Evolutionary conservation across 192 early-diverging fungal species (phyloP), one percentile per base, ranked within the genome.

Genomic region (Coemansia nantahalensis): DNA sequence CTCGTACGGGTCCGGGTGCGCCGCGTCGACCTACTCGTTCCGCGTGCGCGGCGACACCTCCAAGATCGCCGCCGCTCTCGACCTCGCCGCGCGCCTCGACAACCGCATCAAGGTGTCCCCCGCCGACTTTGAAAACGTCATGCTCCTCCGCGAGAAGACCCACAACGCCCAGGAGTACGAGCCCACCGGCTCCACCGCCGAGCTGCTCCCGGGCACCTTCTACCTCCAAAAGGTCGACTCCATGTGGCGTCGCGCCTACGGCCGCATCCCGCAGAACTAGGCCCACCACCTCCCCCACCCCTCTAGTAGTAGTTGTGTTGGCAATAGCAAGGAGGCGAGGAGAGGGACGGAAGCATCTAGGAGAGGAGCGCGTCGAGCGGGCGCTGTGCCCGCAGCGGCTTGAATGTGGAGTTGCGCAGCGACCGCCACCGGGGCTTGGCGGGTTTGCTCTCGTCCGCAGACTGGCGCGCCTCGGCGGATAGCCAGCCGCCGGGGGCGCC

Each of bases 1-100:
- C 70, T 96, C 97, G 8, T 99, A 97, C 65, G 97, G 97, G 45
- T 95, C 92, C 6, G 97, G 97, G 33, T 89, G 94, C 31, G 87
- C 97, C 43, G 85, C 94, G 31, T 90, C 94, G 47, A 88, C 96
- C 81, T 93, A 94, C 72, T 95, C 94, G 23, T 77, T 96, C 69
- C 86, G 85, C 60, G 86, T 97, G 24, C 78, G 77, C 38, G 77
- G 68, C 21, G 79, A 85, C 38, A 86, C 86, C 45, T 57, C 68
- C 12, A 46, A 68, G 37, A 87, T 95, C 53, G 73, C 79, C 28
- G 15, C 65, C 22, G 78, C 69, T 2, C 62, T 99, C 30, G 68
- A 85, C 62, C 51, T 99, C 58, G 69, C 63, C 39, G 57, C 77
- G 33, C 86, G 94, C 24, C 80, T 99, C 45, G 79, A 82, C 2